A percentile compares a stretch with the other conserved stretches of the same genome.
Evolutionary conservation across 352 stramenopile genomes (phyloP).

Genomic region (Globisporangium splendens): DNA sequence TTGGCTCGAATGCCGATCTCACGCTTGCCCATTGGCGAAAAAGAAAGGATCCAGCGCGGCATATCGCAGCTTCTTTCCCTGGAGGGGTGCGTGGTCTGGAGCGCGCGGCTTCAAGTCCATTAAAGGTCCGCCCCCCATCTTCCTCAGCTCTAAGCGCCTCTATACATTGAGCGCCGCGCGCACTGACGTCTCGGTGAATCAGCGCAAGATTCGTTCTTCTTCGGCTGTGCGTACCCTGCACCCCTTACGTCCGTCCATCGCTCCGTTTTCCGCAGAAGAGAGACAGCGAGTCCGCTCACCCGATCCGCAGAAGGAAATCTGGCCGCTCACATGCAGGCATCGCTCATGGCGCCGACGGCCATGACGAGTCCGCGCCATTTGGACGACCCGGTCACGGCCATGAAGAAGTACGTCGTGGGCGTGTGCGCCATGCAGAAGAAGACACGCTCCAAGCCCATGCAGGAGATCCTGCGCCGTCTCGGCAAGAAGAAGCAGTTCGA

Average conservation of each 20-base stretch:
- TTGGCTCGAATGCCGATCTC: background rate
- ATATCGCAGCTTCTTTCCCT: background rate
- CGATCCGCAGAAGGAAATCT: too few relatives aligned
- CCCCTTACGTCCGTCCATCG: too few relatives aligned
- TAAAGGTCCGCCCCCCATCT: slow-evolving; percentile 7
- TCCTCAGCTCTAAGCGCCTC: background rate
- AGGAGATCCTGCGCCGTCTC: slow-evolving; percentile 93
- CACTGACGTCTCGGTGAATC: too few relatives aligned
- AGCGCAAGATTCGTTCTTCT: too few relatives aligned
- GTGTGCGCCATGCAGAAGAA: slow-evolving; percentile 99
- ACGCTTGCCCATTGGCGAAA: background rate
- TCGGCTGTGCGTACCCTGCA: too few relatives aligned
- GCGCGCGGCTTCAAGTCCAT: slow-evolving; percentile 5
- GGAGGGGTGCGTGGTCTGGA: background rate
- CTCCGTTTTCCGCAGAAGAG: too few relatives aligned
- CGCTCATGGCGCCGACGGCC: slow-evolving; percentile 2
- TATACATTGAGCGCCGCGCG: too few relatives aligned
- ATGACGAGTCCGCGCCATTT: slow-evolving; percentile 1
- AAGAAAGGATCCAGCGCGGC: background rate
- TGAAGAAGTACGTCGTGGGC: slow-evolving; percentile 87
- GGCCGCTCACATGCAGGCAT: background rate
- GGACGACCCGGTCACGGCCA: slow-evolving; percentile 4
- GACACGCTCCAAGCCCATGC: slow-evolving; percentile 95
- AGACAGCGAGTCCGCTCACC: too few relatives aligned
- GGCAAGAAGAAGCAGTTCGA: slow-evolving; percentile 93